Conservation (phyloP, 208 protist genomes). For the Trypanosoma scelopori region DNA sequence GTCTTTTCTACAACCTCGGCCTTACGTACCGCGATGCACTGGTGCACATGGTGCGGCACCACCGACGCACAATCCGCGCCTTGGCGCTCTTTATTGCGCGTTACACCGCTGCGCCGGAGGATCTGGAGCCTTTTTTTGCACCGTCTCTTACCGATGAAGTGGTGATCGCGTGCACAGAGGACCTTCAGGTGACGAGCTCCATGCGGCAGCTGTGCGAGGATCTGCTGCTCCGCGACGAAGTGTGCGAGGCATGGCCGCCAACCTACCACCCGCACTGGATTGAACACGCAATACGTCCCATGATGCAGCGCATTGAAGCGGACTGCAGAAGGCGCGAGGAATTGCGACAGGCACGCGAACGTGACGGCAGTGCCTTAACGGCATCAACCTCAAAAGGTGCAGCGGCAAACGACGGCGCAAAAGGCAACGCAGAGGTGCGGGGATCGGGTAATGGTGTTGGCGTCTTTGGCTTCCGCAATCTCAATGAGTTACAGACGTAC, state of each 20-base stretch:
- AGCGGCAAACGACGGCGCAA: not conserved
- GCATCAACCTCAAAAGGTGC: not conserved
- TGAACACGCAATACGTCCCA: slow-evolving; percentile 39
- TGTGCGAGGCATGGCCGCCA: slow-evolving; percentile 80
- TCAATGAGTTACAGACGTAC: slow-evolving; percentile 42
- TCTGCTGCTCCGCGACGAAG: slow-evolving; percentile 67
- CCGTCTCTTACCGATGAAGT: slow-evolving; percentile 66
- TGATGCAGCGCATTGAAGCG: slow-evolving; percentile 44
- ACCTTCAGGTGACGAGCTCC: slow-evolving; percentile 46
- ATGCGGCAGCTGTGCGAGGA: slow-evolving; percentile 52
- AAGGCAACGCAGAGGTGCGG: not conserved
- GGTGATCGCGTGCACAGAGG: slow-evolving; percentile 61
- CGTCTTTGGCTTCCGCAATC: slow-evolving; percentile 60
- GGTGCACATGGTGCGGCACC: slow-evolving; percentile 62
- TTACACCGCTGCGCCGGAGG: slow-evolving; percentile 69
- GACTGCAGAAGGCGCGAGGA: slow-evolving; percentile 36
- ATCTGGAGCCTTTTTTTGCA: slow-evolving; percentile 63
- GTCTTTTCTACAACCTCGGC: slow-evolving; percentile 38
- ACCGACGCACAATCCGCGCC: slow-evolving; percentile 65
- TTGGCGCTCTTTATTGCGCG: slow-evolving; percentile 71
- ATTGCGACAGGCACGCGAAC: slow-evolving; percentile 10
- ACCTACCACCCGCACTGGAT: slow-evolving; percentile 56
- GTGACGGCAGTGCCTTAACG: not conserved
- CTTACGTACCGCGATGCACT: slow-evolving; percentile 60
- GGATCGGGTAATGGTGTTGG: slow-evolving; percentile 46